phyloP scores from a whole-genome alignment of 768 basidiomycete genomes.

The Boletus bicolor region DNA sequence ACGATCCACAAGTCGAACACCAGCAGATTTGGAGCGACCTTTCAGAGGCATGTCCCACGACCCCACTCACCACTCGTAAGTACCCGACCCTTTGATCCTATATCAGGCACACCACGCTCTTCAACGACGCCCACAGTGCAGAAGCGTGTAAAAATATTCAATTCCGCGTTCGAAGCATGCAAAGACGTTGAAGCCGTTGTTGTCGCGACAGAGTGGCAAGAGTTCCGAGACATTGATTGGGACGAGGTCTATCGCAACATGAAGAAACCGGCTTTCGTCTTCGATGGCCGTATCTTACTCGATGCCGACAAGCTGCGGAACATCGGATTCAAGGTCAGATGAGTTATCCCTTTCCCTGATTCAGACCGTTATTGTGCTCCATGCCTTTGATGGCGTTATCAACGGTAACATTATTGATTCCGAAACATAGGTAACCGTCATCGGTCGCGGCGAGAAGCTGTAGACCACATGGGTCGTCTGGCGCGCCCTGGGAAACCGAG shows the following conservation, averaged over 20 bases:
- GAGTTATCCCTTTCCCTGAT: not conserved
- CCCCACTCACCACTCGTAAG: slow-evolving; percentile 66
- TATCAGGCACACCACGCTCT: not conserved
- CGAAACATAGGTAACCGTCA: slow-evolving; percentile 48
- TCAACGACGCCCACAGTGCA: slow-evolving; percentile 54
- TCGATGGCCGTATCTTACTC: slow-evolving; percentile 88
- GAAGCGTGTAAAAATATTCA: slow-evolving; percentile 78
- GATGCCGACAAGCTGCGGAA: slow-evolving; percentile 73
- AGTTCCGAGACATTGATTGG: slow-evolving; percentile 95
- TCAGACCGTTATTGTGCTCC: not conserved
- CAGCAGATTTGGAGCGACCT: slow-evolving; percentile 87
- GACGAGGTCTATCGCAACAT: slow-evolving; percentile 75
- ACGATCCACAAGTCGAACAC: slow-evolving; percentile 86
- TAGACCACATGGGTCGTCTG: slow-evolving; percentile 17
- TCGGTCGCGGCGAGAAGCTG: slow-evolving; percentile 51
- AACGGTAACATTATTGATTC: slow-evolving; percentile 2
- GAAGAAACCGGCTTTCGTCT: slow-evolving; percentile 98
- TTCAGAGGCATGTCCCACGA: slow-evolving; percentile 60
- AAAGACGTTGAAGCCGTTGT: slow-evolving; percentile 88
- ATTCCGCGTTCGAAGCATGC: slow-evolving; percentile 84
- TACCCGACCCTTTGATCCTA: not conserved
- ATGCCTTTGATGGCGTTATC: slow-evolving; percentile 8
- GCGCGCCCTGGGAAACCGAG: not conserved
- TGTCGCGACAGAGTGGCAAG: slow-evolving; percentile 96
- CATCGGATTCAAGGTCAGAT: slow-evolving; percentile 84